phyloP scores from a whole-genome alignment of 805 yeast genomes.

The Sporopachydermia lactativora region DNA sequence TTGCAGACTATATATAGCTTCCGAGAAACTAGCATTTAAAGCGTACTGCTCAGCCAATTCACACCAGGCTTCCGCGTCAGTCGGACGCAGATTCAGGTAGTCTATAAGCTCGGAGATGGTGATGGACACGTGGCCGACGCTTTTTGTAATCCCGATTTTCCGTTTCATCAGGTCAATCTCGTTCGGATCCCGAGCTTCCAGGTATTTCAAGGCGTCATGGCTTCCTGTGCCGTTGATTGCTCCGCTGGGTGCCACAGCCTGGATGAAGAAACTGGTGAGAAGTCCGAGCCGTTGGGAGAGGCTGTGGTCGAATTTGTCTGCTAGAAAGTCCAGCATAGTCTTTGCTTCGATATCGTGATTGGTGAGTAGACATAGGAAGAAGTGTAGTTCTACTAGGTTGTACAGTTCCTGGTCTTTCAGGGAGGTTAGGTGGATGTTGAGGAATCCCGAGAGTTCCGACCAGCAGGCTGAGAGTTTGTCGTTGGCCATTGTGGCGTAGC shows the following conservation, averaged over 20 bases:
- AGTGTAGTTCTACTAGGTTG: conserved; percentile 55
- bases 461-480: conserved; percentile 27
- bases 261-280: conserved; percentile 40
- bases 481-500: conserved; percentile 37
- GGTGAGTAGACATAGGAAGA: conserved; percentile 47
- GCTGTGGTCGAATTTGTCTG: conserved; percentile 51
- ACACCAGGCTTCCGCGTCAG: conserved; percentile 67
- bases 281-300: conserved; percentile 41
- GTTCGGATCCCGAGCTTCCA: conserved; percentile 19
- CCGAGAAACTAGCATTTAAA: conserved; percentile 44
- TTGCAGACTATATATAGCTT: conserved; percentile 51
- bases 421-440: conserved; percentile 20
- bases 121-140: conserved; percentile 17
- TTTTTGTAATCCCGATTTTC: conserved; percentile 16
- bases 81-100: conserved; percentile 49
- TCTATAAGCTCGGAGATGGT: conserved; percentile 42
- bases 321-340: conserved; percentile 42
- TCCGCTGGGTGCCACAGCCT: conserved; percentile 31
- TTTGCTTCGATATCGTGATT: conserved; percentile 62
- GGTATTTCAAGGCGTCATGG: conserved; percentile 23
- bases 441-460: conserved; percentile 24
- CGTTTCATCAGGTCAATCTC: conserved; percentile 19
- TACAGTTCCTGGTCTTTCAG: conserved; percentile 29
- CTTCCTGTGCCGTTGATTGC: conserved; percentile 12
- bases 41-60: conserved; percentile 60